Conservation (phyloP, 495 filamentous ascomycete species). For the Neurospora sp. region DNA sequence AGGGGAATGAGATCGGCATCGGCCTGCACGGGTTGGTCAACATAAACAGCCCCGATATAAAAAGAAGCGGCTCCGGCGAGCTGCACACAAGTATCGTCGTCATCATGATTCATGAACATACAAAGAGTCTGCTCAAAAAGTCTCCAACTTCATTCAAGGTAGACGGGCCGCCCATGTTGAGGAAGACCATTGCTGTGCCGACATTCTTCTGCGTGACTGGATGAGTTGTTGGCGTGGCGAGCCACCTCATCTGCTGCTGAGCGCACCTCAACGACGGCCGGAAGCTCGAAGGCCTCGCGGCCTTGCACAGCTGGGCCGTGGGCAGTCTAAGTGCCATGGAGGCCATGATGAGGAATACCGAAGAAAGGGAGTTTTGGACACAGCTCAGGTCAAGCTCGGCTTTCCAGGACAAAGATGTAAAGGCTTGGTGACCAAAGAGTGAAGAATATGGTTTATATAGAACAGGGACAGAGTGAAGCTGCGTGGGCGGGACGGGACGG, state of each 20-base stretch:
- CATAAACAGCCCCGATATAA: slow-evolving; percentile 1
- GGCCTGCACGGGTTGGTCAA: slow-evolving; percentile 41
- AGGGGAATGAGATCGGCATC: slow-evolving; percentile 96
- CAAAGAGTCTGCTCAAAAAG: slow-evolving; percentile 92
- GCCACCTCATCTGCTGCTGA: slow-evolving; percentile 32
- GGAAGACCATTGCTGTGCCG: slow-evolving; percentile 87
- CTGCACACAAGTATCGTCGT: neutral
- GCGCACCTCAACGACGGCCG: slow-evolving; percentile 17
- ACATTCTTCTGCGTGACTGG: slow-evolving; percentile 61
- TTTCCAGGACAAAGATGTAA: neutral
- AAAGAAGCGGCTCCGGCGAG: neutral
- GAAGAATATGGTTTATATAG: neutral
- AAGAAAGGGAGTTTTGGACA: neutral
- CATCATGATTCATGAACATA: slow-evolving; percentile 29
- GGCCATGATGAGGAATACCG: neutral
- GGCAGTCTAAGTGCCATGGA: slow-evolving; percentile 41
- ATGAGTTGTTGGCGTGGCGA: slow-evolving; percentile 55
- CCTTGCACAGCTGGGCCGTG: slow-evolving; percentile 33
- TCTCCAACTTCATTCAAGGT: slow-evolving; percentile 78
- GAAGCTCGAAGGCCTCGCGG: slow-evolving; percentile 19
- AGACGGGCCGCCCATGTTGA: slow-evolving; percentile 98
- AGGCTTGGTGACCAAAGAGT: neutral
- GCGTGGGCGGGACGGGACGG: neutral
- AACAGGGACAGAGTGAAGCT: neutral
- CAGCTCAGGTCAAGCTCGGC: neutral